Conservation (phyloP, 257 asterid genomes). For the Vinca minor region DNA sequence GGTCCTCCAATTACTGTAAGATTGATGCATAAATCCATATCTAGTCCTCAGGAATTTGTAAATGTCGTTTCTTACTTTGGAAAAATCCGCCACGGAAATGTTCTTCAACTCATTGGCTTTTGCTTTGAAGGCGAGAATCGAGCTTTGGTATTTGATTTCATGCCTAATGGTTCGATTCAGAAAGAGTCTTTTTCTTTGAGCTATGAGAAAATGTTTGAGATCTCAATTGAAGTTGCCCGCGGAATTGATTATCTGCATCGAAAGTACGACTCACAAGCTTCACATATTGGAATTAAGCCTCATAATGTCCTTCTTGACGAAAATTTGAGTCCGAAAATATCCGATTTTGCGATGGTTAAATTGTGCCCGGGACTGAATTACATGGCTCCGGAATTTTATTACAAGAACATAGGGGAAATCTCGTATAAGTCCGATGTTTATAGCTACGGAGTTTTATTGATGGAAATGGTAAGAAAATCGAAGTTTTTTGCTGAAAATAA, state of each 20-base stretch:
- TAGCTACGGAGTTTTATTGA: conserved; percentile 43
- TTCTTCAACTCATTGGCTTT: conserved; percentile 38
- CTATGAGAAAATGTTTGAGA: conserved; percentile 25
- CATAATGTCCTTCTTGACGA: conserved; percentile 37
- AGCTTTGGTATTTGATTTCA: conserved; percentile 34
- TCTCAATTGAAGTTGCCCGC: conserved; percentile 36
- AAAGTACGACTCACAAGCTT: conserved; percentile 21
- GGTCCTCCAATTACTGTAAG: conserved; percentile 42
- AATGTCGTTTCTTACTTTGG: conserved; percentile 28
- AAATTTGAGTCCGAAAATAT: conserved; percentile 33
- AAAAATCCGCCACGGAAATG: conserved; percentile 31
- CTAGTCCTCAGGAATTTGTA: conserved; percentile 32
- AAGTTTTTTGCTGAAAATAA: conserved; percentile 13
- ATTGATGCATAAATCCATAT: conserved; percentile 26
- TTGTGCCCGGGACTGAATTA: conserved; percentile 21
- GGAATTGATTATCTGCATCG: conserved; percentile 38
- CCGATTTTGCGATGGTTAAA: conserved; percentile 31
- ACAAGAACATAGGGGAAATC: conserved; percentile 28
- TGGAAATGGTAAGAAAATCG: conserved; percentile 38
- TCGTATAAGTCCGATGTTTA: conserved; percentile 45
- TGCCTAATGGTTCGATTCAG: conserved; percentile 36
- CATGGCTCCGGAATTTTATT: conserved; percentile 33
- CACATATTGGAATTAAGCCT: conserved; percentile 39
- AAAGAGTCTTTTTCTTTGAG: conserved; percentile 17
- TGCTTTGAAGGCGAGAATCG: conserved; percentile 34